Conservation (phyloP, 345 rosid genomes). For the Gossypium herbaceum region DNA sequence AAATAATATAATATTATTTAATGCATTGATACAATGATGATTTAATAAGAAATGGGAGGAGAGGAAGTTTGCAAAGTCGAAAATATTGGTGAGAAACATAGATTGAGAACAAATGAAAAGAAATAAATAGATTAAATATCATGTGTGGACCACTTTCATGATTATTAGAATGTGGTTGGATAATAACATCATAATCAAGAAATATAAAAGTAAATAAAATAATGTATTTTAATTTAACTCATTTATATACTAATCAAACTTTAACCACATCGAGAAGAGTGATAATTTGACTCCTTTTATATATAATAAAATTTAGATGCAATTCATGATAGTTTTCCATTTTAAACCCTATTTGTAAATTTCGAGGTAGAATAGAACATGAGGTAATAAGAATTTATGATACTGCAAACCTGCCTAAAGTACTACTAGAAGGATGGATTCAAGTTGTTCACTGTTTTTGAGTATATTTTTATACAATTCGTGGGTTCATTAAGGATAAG, state of each 20-base stretch:
- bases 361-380: background rate
- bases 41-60: background rate
- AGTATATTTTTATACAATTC: too few relatives aligned
- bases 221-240: background rate
- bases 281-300: background rate
- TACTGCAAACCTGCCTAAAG: too few relatives aligned
- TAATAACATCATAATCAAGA: constrained; percentile 3
- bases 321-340: background rate
- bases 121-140: background rate
- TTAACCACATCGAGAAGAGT: background rate
- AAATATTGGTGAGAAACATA: background rate
- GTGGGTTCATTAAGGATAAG: background rate
- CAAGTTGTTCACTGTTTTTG: background rate
- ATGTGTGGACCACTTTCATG: constrained; percentile 6
- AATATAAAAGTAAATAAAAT: background rate
- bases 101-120: constrained; percentile 2
- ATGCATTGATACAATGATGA: too few relatives aligned
- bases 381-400: background rate
- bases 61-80: too few relatives aligned
- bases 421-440: background rate
- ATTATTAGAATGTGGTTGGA: constrained; percentile 8
- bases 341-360: background rate
- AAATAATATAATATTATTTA: too few relatives aligned
- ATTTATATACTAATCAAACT: background rate
- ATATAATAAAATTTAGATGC: background rate